Conservation (phyloP, 352 stramenopile species). For the Pilasporangium apinafurcum region DNA sequence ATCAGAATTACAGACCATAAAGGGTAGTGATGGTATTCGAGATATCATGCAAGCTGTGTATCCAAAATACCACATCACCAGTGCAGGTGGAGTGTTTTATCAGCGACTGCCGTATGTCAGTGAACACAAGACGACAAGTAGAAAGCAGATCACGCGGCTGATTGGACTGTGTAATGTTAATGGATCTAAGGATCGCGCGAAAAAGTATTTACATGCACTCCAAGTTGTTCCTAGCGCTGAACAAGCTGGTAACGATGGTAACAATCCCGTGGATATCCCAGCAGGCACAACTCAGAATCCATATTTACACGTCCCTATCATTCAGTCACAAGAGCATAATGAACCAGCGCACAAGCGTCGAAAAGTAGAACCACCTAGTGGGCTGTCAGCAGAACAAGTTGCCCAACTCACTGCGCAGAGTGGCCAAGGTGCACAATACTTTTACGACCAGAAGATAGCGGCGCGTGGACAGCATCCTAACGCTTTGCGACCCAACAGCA, state of each 20-base stretch:
- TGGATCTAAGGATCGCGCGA: slow-evolving; percentile 56
- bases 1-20: slow-evolving; percentile 25
- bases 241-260: too few species aligned
- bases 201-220: slow-evolving; percentile 77
- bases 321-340: slow-evolving; percentile 4
- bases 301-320: slow-evolving; percentile 24
- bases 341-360: slow-evolving; percentile 36
- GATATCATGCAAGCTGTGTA: slow-evolving; percentile 34
- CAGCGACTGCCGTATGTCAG: slow-evolving; percentile 78
- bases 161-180: slow-evolving; percentile 64
- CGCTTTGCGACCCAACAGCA: slow-evolving; percentile 20
- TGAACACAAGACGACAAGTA: slow-evolving; percentile 23
- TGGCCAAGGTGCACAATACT: slow-evolving; percentile 42
- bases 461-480: slow-evolving; percentile 40
- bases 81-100: slow-evolving; percentile 61
- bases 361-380: slow-evolving; percentile 18
- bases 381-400: slow-evolving; percentile 60
- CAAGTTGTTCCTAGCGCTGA: slow-evolving; percentile 42
- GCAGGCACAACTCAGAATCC: slow-evolving; percentile 69
- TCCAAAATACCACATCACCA: slow-evolving; percentile 76
- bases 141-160: slow-evolving; percentile 62
- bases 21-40: slow-evolving; percentile 17
- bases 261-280: slow-evolving; percentile 67
- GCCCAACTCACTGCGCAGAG: slow-evolving; percentile 50
- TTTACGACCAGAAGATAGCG: slow-evolving; percentile 68